A percentile compares a stretch with the other conserved stretches of the same genome.
Conservation (phyloP, 2,329 filamentous ascomycete genomes). For the Clarireedia monteithiana region DNA sequence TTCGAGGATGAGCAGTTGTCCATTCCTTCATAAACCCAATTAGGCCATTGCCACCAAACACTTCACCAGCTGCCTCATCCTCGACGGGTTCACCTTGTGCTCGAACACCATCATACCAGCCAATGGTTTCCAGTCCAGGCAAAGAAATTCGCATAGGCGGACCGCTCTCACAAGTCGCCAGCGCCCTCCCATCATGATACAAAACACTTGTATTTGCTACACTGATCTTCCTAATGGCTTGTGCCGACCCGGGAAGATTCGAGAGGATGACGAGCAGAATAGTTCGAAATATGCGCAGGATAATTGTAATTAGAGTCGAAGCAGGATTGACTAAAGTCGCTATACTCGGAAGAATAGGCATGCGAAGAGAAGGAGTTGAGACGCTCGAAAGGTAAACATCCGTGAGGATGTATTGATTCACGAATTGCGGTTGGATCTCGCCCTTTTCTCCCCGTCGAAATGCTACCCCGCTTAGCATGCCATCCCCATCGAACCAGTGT, state of each 20-base stretch:
- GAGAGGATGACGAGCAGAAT: constrained; percentile 50
- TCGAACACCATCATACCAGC: constrained; percentile 57
- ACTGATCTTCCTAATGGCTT: constrained; percentile 57
- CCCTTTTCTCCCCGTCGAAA: constrained; percentile 40
- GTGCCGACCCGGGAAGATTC: constrained; percentile 46
- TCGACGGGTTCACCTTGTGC: constrained; percentile 42
- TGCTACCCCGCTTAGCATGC: constrained; percentile 62
- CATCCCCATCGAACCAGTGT: constrained; percentile 71
- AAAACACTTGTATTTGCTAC: constrained; percentile 61
- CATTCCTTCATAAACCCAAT: constrained; percentile 60
- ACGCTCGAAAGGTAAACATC: constrained; percentile 53
- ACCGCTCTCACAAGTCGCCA: constrained; percentile 65
- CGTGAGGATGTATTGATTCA: constrained; percentile 62
- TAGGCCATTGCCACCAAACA: constrained; percentile 47
- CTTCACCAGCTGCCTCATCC: constrained; percentile 36
- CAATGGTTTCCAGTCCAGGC: constrained; percentile 57
- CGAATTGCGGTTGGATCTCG: constrained; percentile 51
- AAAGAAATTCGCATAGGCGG: constrained; percentile 59
- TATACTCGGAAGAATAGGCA: constrained; percentile 59
- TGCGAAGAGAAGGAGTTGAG: constrained; percentile 37
- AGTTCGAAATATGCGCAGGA: constrained; percentile 45
- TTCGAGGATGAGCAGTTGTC: constrained; percentile 62
- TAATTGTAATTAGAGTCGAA: constrained; percentile 43
- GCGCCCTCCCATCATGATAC: constrained; percentile 59
- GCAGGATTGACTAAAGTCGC: constrained; percentile 54